Percentiles rank a stretch among this genome's conserved stretches.
These are phyloP conservation scores for Sphagnum fallax DNA, from an alignment of 228 moss, liverwort and hornwort genomes.

Conservation along the genomic window DNA sequence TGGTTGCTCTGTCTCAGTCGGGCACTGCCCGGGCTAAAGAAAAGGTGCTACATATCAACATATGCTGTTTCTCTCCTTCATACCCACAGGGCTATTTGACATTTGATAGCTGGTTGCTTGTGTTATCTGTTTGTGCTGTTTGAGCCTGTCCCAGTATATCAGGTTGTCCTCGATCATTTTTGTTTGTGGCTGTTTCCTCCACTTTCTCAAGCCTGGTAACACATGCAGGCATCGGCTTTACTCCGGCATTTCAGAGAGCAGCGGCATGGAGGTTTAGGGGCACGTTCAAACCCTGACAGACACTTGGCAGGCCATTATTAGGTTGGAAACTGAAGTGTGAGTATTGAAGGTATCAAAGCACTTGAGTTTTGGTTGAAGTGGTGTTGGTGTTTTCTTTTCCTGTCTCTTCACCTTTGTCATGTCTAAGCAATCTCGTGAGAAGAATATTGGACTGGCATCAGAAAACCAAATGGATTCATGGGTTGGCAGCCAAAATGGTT, in stretches of 20 bases:
- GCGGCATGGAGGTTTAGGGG: slow-evolving; percentile 80
- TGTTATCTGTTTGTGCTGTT: too few relatives aligned
- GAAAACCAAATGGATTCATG: background rate
- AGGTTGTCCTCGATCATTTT: background rate
- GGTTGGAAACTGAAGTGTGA: slow-evolving; percentile 2
- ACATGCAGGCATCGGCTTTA: slow-evolving; percentile 69
- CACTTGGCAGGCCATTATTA: slow-evolving; percentile 60
- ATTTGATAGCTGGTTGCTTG: background rate
- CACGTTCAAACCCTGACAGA: slow-evolving; percentile 67
- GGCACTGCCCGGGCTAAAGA: slow-evolving; percentile 98
- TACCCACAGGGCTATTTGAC: background rate
- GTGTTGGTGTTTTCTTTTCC: background rate
- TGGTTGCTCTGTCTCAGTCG: slow-evolving; percentile 91
- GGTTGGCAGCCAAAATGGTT: background rate
- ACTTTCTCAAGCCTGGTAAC: background rate
- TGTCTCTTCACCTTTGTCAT: background rate
- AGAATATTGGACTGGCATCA: background rate
- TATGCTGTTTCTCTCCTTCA: too few relatives aligned
- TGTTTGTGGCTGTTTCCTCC: background rate
- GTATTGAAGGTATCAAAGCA: background rate
- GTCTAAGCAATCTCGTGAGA: background rate
- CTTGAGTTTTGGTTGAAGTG: background rate
- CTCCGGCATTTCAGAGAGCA: slow-evolving; percentile 95
- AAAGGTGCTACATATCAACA: slow-evolving; percentile 39
- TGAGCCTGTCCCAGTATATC: too few relatives aligned